Evolutionary conservation across 2,329 filamentous ascomycete genomes (phyloP), one percentile per base, ranked within the genome.

Genomic region (Polychaeton citri): DNA sequence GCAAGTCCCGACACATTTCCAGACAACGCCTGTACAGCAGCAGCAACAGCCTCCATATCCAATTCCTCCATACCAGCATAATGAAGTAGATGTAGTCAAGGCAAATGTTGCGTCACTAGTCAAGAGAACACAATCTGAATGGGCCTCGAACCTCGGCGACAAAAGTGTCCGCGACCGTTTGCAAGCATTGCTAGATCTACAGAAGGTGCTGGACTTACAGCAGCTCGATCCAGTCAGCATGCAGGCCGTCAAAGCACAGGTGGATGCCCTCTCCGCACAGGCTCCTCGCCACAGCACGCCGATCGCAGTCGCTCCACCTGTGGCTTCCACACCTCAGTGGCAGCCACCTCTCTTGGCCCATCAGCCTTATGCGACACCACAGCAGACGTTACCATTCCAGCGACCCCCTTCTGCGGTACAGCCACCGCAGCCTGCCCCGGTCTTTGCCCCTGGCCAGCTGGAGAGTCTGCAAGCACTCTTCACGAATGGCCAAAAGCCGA

Each of bases 121-220:
- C 57, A 62, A 70, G 52, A 73, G 73, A 47, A 78, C 80, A 45
- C 79, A 79, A 62, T 69, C 71, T 46, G 79, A 86, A 52, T 81
- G 84, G 63, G 77, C 79, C 46, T 74, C 74, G 46, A 84, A 78
- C 57, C 80, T 81, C 41, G 74, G 79, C 66, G 82, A 94, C 66
- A 62, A 69, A 60, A 74, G 76, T 61, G 71, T 84, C 55, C 79
- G 84, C 57, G 79, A 75, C 53, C 83, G 81, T 62, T 66, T 94
- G 53, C 82, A 84, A 63, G 85, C 86, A 43, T 73, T 95, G 49
- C 66, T 87, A 60, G 83, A 90, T 59, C 72, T 96, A 45, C 84
- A 93, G 64, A 76, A 71, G 47, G 74, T 88, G 46, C 66, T 95
- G 54, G 76, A 82, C 58, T 79, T 71, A 48, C 81, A 85, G 59